Base-by-base conservation (phyloP, 2,329 filamentous ascomycete species). In the Pseudopyrenochaeta lycopersici region DNA sequence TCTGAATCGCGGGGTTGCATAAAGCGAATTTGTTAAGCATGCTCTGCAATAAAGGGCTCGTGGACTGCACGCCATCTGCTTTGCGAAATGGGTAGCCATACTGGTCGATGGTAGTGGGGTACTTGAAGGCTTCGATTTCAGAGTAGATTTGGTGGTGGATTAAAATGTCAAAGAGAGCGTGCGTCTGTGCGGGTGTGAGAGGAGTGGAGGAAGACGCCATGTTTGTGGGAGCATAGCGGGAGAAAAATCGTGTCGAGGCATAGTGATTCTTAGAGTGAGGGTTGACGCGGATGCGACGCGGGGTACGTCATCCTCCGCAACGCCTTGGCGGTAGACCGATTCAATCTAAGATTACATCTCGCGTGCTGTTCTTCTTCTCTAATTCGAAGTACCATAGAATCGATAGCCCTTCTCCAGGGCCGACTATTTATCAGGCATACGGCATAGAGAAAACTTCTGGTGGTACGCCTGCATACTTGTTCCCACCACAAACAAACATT, bases 121-220 rank as follows among this genome's bases (percentile, higher is more conserved):
- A 76, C 66, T 88, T 90, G 81, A 93, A 92, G 56, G 82, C 83
- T 68, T 89, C 84, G 56, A 92, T 90, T 74, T 95, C 90, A 11
- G 82, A 74, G 73, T 85, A 84, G 35, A 81, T 80, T 63, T 84
- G 80, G 70, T 81, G 76, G 67, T 84, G 82, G 50, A 80, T 82
- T 32, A 85, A 70, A 60, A 85, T 78, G 63, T 85, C 82, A 66
- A 84, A 81, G 38, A 85, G 76, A 39, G 82, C 81, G 54, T 80
- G 77, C 15, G 77, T 75, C 64, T 83, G 81, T 49, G 72, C 70
- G 23, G 80, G 66, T 17, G 79, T 77, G 41, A 83, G 75, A 38
- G 64, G 54, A 42, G 66, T 17, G 20, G 58, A 21, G 30, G 58
- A 18, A 27, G 55, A 40, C 14, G 66, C 52, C 63, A 66, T 68